phyloP scores from a whole-genome alignment of 495 filamentous ascomycete species.

The Immersiella caudata region DNA sequence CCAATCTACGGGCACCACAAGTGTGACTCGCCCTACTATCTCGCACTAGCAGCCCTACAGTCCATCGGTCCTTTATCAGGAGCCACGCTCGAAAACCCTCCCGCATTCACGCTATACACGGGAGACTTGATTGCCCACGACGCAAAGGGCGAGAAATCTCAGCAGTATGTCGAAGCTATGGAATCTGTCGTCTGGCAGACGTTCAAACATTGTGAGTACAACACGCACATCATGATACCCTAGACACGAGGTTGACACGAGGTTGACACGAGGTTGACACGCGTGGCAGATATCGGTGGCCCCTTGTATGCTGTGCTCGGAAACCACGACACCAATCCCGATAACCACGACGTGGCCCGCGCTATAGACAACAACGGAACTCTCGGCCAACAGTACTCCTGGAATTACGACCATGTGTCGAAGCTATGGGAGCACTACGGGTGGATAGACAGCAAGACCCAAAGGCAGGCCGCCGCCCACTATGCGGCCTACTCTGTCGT shows the following conservation, averaged over 20 bases:
- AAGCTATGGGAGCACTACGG: conserved; percentile 55
- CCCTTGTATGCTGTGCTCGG: conserved; percentile 56
- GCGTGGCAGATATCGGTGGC: conserved; percentile 46
- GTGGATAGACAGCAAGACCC: conserved; percentile 50
- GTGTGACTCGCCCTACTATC: conserved; percentile 64
- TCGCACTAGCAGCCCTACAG: conserved; percentile 60
- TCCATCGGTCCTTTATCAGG: conserved; percentile 61
- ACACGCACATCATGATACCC: not conserved
- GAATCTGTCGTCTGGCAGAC: conserved; percentile 55
- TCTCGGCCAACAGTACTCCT: conserved; percentile 58
- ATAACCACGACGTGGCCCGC: no score
- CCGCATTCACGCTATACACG: conserved; percentile 59
- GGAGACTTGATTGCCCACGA: conserved; percentile 62
- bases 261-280: not conserved
- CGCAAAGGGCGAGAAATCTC: conserved; percentile 47
- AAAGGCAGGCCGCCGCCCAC: conserved; percentile 48
- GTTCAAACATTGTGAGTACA: conserved; percentile 48
- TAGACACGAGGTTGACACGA: no score
- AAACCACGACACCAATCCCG: conserved; percentile 62
- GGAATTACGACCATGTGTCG: conserved; percentile 59
- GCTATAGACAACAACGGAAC: conserved; percentile 48
- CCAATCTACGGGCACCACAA: no score
- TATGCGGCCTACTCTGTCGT: conserved; percentile 57
- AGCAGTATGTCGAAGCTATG: conserved; percentile 53
- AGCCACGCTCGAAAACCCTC: conserved; percentile 44